Percentiles rank a stretch among this genome's conserved stretches.
Evolutionary conservation across 2,329 filamentous ascomycete species (phyloP).

Genomic region (Trichophyton rubrum): DNA sequence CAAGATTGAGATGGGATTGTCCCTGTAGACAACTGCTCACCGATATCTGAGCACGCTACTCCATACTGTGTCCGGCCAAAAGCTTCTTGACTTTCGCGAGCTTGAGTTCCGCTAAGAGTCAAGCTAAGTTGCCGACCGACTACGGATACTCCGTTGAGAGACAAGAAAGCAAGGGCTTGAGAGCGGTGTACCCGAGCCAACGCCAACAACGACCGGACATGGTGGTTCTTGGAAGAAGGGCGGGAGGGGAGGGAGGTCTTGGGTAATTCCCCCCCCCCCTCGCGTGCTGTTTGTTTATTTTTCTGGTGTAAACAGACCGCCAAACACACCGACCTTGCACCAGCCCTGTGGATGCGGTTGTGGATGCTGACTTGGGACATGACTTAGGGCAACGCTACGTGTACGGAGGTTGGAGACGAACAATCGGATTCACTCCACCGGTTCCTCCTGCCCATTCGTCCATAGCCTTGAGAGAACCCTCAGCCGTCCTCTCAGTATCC

Average conservation of each 20-base stretch:
- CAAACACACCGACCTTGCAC: background rate
- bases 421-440: background rate
- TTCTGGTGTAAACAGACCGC: background rate
- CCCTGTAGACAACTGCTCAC: background rate
- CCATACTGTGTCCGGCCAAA: background rate
- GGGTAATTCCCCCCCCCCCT: no score
- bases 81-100: background rate
- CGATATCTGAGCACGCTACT: constrained; percentile 2
- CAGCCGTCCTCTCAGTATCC: no score
- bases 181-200: constrained; percentile 2
- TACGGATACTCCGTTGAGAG: background rate
- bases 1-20: background rate
- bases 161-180: background rate
- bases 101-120: background rate
- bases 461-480: background rate
- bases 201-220: background rate
- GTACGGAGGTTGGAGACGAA: background rate
- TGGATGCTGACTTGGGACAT: background rate
- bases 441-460: background rate
- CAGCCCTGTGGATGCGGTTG: background rate
- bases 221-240: background rate
- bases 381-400: background rate
- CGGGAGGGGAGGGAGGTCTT: no score
- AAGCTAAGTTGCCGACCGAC: background rate
- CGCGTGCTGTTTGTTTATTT: no score